phyloP scores from a whole-genome alignment of 371 early-diverging fungal species.

The Chytridium lagenaria region DNA sequence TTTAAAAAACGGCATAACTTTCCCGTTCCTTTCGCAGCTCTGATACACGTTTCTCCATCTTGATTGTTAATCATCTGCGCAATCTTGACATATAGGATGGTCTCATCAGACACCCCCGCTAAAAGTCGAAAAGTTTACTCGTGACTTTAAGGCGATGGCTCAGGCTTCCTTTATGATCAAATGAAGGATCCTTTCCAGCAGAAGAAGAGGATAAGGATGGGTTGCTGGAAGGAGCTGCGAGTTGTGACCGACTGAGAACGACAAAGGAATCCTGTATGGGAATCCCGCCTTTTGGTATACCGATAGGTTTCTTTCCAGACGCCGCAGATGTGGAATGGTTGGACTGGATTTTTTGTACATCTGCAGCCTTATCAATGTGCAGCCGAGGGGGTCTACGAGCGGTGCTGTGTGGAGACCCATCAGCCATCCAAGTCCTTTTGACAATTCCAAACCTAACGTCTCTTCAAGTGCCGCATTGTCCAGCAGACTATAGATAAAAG shows the following conservation, averaged over 20 bases:
- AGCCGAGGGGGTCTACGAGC: too few species aligned
- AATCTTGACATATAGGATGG: constrained; percentile 90
- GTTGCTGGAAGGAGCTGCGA: constrained; percentile 6
- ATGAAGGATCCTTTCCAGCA: constrained; percentile 6
- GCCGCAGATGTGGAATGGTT: too few species aligned
- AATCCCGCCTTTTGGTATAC: constrained; percentile 6
- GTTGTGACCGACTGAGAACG: constrained; percentile 50
- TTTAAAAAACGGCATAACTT: constrained; percentile 76
- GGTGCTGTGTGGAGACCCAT: too few species aligned
- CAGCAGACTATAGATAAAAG: constrained; percentile 23
- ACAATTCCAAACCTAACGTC: constrained; percentile 22
- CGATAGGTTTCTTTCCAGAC: not conserved
- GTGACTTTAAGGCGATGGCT: constrained; percentile 69
- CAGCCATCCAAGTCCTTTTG: too few species aligned
- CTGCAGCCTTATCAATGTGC: not conserved
- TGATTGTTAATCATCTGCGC: constrained; percentile 76
- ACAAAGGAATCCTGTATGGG: constrained; percentile 56
- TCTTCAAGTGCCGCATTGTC: constrained; percentile 34
- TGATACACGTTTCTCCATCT: constrained; percentile 69
- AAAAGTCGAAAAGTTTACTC: constrained; percentile 73
- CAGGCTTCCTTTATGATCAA: constrained; percentile 45
- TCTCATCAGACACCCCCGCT: constrained; percentile 71
- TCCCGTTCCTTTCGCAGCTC: constrained; percentile 77
- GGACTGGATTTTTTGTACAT: not conserved
- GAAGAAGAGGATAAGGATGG: not conserved